phyloP scores from a whole-genome alignment of 129 eudicot genomes.

The Glebionis coronaria region DNA sequence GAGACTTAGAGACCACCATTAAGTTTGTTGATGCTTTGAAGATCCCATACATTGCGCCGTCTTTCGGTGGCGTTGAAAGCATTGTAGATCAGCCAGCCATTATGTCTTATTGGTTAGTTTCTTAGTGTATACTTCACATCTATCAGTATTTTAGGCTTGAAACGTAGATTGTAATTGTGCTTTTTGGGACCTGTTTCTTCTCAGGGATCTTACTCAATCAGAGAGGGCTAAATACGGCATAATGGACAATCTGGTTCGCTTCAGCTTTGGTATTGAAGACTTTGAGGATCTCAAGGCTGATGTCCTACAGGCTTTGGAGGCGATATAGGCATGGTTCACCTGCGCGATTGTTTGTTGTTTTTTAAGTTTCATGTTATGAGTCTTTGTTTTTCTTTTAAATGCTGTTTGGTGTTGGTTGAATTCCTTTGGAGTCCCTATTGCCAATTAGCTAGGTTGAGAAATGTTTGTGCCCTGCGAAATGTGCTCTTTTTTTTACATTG shows the following conservation, averaged over 20 bases:
- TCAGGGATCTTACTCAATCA: conserved; percentile 87
- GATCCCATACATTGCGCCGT: conserved; percentile 88
- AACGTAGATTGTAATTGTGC: neutral
- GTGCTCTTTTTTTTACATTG: conserved; percentile 10
- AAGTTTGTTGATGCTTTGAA: conserved; percentile 68
- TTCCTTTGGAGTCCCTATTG: conserved; percentile 4
- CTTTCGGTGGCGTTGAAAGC: conserved; percentile 95
- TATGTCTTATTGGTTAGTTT: conserved; percentile 86
- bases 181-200: neutral
- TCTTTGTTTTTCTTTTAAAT: neutral
- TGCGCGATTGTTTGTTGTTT: too few relatives aligned
- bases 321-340: conserved; percentile 49
- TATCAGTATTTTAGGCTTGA: neutral
- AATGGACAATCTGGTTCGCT: too few relatives aligned
- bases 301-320: conserved; percentile 76
- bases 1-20: conserved; percentile 64
- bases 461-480: neutral
- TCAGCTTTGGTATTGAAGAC: conserved; percentile 87
- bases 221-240: too few relatives aligned
- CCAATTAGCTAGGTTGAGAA: neutral
- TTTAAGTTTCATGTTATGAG: too few relatives aligned
- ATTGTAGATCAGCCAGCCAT: conserved; percentile 96
- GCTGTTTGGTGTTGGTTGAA: neutral
- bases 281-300: conserved; percentile 73
- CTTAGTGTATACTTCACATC: neutral